Evolutionary conservation across 352 stramenopile genomes (phyloP).

Genomic region (Phytophthora colocasiae): DNA sequence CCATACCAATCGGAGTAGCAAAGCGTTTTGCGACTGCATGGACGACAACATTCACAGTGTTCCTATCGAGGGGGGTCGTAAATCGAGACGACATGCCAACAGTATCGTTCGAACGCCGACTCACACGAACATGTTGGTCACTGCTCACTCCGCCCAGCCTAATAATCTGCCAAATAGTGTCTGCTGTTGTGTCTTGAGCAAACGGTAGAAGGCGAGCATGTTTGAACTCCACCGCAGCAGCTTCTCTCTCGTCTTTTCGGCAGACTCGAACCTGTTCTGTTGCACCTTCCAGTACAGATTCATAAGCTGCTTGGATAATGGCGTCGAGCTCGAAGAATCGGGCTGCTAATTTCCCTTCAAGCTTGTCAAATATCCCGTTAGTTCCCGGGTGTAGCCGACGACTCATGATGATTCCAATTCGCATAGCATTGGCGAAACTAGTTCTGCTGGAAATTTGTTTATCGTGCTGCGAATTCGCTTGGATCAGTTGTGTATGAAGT

Average conservation of each 20-base stretch:
- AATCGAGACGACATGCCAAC: slow-evolving; percentile 12
- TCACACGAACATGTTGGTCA: background rate
- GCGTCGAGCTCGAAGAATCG: slow-evolving; percentile 16
- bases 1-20: slow-evolving; percentile 4
- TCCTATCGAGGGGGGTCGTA: slow-evolving; percentile 2
- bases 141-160: slow-evolving; percentile 1
- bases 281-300: background rate
- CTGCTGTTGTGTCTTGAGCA: slow-evolving; percentile 1
- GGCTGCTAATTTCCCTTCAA: slow-evolving; percentile 14
- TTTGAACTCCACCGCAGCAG: slow-evolving; percentile 17
- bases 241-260: slow-evolving; percentile 4
- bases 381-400: background rate
- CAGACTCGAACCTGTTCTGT: slow-evolving; percentile 15
- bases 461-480: background rate
- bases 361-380: slow-evolving; percentile 6
- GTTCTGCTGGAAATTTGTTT: background rate
- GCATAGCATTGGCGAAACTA: slow-evolving; percentile 10
- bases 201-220: slow-evolving; percentile 20
- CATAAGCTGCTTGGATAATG: slow-evolving; percentile 7
- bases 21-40: slow-evolving; percentile 19
- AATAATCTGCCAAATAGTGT: slow-evolving; percentile 23
- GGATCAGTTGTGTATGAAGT: slow-evolving; percentile 9
- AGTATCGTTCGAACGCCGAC: slow-evolving; percentile 1
- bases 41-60: slow-evolving; percentile 10
- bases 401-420: slow-evolving; percentile 11